Conservation (phyloP, 371 early-diverging fungal species). For the Vairimorpha necatrix region DNA sequence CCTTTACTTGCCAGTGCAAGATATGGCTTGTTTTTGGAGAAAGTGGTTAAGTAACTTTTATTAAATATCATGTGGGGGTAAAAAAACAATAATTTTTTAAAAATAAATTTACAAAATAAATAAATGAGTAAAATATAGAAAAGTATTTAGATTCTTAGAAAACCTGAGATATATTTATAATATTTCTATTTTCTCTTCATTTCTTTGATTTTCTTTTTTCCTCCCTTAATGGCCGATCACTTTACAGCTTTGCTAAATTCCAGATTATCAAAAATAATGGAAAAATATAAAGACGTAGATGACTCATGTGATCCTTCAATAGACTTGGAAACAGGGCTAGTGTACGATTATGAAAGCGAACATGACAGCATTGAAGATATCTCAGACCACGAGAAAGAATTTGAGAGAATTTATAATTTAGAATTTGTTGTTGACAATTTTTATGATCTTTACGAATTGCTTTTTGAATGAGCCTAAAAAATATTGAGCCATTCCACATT, state of each 20-base stretch:
- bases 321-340: background rate
- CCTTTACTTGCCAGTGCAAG: slow-evolving; percentile 64
- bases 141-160: background rate
- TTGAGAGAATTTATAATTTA: background rate
- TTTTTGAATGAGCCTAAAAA: background rate
- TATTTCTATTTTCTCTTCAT: background rate
- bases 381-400: background rate
- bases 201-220: background rate
- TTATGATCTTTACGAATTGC: background rate
- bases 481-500: no score
- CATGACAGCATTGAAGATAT: background rate
- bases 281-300: slow-evolving; percentile 12
- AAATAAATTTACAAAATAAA: background rate
- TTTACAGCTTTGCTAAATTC: background rate
- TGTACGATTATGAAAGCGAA: background rate
- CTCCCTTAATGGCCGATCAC: background rate
- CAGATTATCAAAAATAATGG: background rate
- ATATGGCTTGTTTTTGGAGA: slow-evolving; percentile 52
- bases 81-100: background rate
- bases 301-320: background rate
- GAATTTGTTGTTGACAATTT: background rate
- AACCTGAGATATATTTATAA: background rate
- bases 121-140: background rate
- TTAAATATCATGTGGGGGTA: slow-evolving; percentile 58
- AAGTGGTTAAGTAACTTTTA: slow-evolving; percentile 61